phyloP scores from a whole-genome alignment of 2,329 filamentous ascomycete genomes.

The Emericellopsis cladophorae region DNA sequence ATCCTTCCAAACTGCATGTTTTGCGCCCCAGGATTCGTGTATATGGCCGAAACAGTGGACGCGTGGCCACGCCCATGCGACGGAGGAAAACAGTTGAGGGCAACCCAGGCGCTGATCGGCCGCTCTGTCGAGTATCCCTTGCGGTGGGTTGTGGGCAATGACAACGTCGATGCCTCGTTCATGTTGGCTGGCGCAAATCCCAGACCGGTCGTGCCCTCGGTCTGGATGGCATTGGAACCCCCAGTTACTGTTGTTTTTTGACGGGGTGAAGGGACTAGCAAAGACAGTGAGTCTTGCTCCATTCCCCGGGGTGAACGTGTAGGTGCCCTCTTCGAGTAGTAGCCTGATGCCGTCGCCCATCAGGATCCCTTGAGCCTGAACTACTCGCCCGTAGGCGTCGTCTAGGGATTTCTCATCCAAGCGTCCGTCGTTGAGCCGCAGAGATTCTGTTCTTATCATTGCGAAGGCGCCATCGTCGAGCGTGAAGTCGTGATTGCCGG shows the following conservation, averaged over 20 bases:
- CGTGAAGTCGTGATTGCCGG: slow-evolving; percentile 39
- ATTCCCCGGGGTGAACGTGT: slow-evolving; percentile 24
- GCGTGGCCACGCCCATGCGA: slow-evolving; percentile 14
- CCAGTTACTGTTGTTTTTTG: slow-evolving; percentile 13
- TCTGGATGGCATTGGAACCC: slow-evolving; percentile 28
- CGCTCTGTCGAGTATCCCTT: slow-evolving; percentile 27
- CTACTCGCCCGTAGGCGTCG: slow-evolving; percentile 21
- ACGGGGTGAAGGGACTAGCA: slow-evolving; percentile 31
- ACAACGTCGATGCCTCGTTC: slow-evolving; percentile 12
- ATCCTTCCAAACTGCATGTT: slow-evolving; percentile 31
- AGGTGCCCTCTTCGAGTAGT: slow-evolving; percentile 27
- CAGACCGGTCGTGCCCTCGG: too few relatives aligned
- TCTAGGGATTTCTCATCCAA: too few relatives aligned
- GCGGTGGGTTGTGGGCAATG: slow-evolving; percentile 21
- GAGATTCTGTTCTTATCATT: neutral
- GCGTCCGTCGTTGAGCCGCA: too few relatives aligned
- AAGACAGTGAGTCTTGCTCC: slow-evolving; percentile 27
- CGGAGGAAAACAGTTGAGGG: slow-evolving; percentile 14
- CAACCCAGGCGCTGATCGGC: slow-evolving; percentile 14
- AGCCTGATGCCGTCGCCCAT: slow-evolving; percentile 17
- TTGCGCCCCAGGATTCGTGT: slow-evolving; percentile 21
- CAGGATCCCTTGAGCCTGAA: slow-evolving; percentile 17
- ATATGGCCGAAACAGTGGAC: slow-evolving; percentile 25
- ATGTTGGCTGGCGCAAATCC: too few relatives aligned
- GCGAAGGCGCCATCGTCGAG: slow-evolving; percentile 19